A percentile compares a stretch with the other conserved stretches of the same genome.
phyloP scores from a whole-genome alignment of 2,329 filamentous ascomycete species.

The Colletotrichum lini region DNA sequence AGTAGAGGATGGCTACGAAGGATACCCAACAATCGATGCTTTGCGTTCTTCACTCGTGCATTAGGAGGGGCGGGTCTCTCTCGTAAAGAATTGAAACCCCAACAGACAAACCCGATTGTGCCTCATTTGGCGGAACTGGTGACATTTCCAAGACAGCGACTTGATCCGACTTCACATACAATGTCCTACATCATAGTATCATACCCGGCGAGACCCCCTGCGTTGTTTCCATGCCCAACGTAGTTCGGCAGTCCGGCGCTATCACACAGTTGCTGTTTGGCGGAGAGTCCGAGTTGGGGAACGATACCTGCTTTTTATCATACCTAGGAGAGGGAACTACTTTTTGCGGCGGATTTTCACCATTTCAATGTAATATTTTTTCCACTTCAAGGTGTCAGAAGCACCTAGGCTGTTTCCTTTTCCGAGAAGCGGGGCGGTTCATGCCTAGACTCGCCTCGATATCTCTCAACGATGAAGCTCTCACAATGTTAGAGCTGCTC shows the following conservation, averaged over 20 bases:
- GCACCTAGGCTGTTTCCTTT: neutral
- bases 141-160: neutral
- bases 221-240: neutral
- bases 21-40: constrained; percentile 32
- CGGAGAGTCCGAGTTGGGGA: neutral
- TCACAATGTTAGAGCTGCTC: neutral
- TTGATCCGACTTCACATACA: neutral
- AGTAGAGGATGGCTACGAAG: constrained; percentile 55
- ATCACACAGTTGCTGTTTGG: neutral
- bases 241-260: neutral
- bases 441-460: neutral
- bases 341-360: neutral
- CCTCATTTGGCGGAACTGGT: neutral
- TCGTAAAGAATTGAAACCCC: too few species aligned
- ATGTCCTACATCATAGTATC: neutral
- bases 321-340: too few species aligned
- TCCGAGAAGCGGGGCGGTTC: neutral
- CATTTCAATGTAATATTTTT: too few species aligned
- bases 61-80: too few species aligned
- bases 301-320: neutral
- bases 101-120: neutral
- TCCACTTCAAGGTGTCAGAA: too few species aligned
- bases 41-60: neutral
- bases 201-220: neutral
- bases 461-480: neutral